Evolutionary conservation across 176 grass and related monocot genomes (phyloP).

Genomic region (Cocos nucifera): DNA sequence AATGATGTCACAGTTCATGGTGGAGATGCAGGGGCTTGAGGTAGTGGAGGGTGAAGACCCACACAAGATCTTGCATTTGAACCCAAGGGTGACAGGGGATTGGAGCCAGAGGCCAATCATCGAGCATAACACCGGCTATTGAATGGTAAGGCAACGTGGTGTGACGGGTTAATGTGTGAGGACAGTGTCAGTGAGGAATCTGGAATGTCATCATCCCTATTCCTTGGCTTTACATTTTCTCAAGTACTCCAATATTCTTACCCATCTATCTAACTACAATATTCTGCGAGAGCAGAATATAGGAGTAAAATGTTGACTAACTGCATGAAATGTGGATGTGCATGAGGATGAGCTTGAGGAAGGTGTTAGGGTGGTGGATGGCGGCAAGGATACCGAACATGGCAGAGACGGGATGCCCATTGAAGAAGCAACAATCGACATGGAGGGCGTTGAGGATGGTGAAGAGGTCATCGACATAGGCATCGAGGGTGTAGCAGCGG

Average conservation of each 20-base stretch:
- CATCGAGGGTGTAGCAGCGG: constrained; percentile 64
- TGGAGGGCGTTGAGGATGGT: constrained; percentile 61
- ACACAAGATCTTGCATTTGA: constrained; percentile 79
- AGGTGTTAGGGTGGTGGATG: constrained; percentile 74
- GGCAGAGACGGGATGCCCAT: constrained; percentile 82
- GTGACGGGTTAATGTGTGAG: constrained; percentile 43
- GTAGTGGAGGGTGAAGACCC: constrained; percentile 77
- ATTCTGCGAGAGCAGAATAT: too few relatives aligned
- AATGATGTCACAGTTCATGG: constrained; percentile 80
- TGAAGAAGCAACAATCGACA: constrained; percentile 67
- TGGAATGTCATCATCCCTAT: constrained; percentile 17
- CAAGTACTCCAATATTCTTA: too few relatives aligned
- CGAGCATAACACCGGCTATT: constrained; percentile 88
- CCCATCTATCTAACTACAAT: too few relatives aligned
- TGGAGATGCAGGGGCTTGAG: constrained; percentile 77
- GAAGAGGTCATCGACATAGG: constrained; percentile 78
- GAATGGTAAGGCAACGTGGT: constrained; percentile 63
- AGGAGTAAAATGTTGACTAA: too few relatives aligned
- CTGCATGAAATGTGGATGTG: too few relatives aligned
- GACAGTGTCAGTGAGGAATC: constrained; percentile 55
- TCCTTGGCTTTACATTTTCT: too few relatives aligned
- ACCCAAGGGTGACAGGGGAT: constrained; percentile 74
- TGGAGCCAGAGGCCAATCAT: constrained; percentile 84
- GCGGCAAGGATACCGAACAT: constrained; percentile 90
- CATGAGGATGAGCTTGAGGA: constrained; percentile 79